Conservation (phyloP, 2,329 filamentous ascomycete species). For the Rhynchosporium secalis region DNA sequence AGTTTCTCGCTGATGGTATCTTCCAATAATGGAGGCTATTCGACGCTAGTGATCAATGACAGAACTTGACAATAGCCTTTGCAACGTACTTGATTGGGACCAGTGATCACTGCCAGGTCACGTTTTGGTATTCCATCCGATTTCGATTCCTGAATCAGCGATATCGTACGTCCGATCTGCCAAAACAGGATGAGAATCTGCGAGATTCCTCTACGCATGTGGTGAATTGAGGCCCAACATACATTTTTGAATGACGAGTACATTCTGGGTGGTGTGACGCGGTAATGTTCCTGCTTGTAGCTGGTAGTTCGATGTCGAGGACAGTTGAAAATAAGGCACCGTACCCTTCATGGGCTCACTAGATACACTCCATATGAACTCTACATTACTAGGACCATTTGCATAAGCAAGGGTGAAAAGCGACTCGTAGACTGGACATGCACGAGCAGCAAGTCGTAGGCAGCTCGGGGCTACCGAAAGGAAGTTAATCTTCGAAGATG, state of each 20-base stretch:
- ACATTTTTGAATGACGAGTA: slow-evolving; percentile 1
- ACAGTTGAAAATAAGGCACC: not conserved
- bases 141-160: not conserved
- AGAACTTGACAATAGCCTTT: not conserved
- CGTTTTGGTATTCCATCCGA: not conserved
- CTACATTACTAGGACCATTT: no score
- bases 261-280: not conserved
- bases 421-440: no score
- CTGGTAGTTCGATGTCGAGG: not conserved
- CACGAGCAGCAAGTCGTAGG: no score
- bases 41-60: not conserved
- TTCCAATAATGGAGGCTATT: slow-evolving; percentile 6
- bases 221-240: not conserved
- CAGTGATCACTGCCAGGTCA: slow-evolving; percentile 2
- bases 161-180: not conserved
- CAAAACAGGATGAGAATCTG: not conserved
- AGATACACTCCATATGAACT: no score
- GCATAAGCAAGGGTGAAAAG: no score
- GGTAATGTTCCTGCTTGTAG: not conserved
- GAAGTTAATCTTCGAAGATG: no score
- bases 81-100: not conserved
- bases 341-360: not conserved
- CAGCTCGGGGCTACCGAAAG: no score
- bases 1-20: slow-evolving; percentile 8
- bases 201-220: not conserved